Base-by-base conservation (phyloP, 2,329 filamentous ascomycete genomes). In the Fusarium goolgardi region DNA sequence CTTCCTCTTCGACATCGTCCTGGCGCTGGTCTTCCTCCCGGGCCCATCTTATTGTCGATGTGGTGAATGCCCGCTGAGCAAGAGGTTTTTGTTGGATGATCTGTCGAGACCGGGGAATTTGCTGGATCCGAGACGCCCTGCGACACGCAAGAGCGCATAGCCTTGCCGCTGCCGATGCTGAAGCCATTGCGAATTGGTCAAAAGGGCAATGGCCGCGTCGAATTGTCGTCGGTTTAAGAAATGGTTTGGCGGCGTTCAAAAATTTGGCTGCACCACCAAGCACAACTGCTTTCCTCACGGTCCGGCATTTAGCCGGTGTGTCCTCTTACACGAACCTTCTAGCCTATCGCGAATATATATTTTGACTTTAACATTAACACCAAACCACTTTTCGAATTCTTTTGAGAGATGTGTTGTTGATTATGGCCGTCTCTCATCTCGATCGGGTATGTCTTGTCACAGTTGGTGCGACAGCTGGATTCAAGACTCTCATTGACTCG, bases 401-500 rank as follows among this genome's bases (percentile, higher is more conserved):
- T 16, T n/a, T 20, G 18, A 12, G 9, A 53, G 7, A n/a, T 55
- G 21, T 34, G 15, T 18, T 37, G 3, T 69, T 75, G 57, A 44
- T 32, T 10, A 44, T 59, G 37, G 34, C 32, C 1, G 45, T 35
- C 8, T 23, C 25, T 34, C 15, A 16, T 10, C 50, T 71, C 20
- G 59, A 75, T 27, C 76, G 78, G 34, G 76, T 81, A 54, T 96
- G 92, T 76, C 92, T 99, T 70, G 90, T 97, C 56, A 98, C 96
- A 0, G 91, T 97, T 31, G 96, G 96, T 58, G 95, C 96, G 8
- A 99, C 95, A 0, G 94, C 94, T 18, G 87, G 91, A 21, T 99
- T 99, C 79, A 83, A 85, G 53, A 79, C 84, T 9, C 86, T 99
- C 3, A 85, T 97, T 57, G 80, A 84, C 43, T 86, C 90, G 32